Evolutionary conservation across 176 grass and related monocot species (phyloP), one percentile per base, ranked within the genome.

Genomic region (Triticum urartu): DNA sequence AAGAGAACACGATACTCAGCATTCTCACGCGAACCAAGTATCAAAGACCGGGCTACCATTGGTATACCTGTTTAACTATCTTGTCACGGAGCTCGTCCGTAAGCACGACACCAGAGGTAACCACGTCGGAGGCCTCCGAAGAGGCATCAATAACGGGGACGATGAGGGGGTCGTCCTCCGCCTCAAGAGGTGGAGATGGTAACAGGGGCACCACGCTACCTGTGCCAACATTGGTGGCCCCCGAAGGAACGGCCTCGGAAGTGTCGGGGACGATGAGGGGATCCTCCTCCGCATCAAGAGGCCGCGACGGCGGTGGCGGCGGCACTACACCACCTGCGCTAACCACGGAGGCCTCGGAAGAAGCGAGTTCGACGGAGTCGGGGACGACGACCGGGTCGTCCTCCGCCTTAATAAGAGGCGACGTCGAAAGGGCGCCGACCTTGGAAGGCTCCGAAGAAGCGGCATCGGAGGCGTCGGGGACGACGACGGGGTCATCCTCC

Each of bases 1-100:
- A 80, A 72, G 22, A 61, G 43, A 67, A 3, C 43, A 75, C 1
- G 12, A 70, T 13, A 35, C 35, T 87, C 56, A 25, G 85, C 78
- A 63, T 69, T 74, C 43, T 54, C n/a, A 40, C 3, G 45, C 45
- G 11, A 82, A 82, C 52, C 64, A 50, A 84, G 59, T 28, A 86
- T 28, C 38, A n/a, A 26, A 15, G 48, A 64, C 17, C 8, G 20
- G 32, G 47, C 5, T 6, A 22, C 4, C 33, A 39, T 43, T 12
- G n/a, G 64, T 4, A 58, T 47, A 91, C 96, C 93, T 95, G 96
- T 72, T 91, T 91, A 54, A 95, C 93, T 65, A 98, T 92, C 86
- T 81, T 34, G 77, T 88, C 87, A n/a, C 90, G 76, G 43, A 95
- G 96, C 78, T 98, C 96, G 59, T 92, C 86, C 4, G 96, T 91